These are phyloP conservation scores for Truncatella angustata DNA, from an alignment of 2,329 filamentous ascomycete genomes.

Conservation along the genomic window DNA sequence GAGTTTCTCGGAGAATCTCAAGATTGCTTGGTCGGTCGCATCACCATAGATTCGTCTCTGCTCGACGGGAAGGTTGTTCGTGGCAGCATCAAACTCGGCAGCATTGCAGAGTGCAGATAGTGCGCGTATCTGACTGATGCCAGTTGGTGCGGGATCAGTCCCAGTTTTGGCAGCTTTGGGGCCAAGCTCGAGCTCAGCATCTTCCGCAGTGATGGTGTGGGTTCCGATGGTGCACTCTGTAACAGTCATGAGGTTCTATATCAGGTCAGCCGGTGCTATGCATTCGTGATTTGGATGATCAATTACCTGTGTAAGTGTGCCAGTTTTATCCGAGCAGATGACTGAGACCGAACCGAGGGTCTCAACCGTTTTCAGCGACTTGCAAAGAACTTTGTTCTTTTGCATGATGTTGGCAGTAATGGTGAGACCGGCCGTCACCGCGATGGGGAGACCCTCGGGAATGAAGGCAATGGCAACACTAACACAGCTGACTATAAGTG, in stretches of 20 bases:
- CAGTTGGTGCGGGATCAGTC: constrained; percentile 32
- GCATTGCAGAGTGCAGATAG: constrained; percentile 70
- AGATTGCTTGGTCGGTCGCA: constrained; percentile 72
- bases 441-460: constrained; percentile 68
- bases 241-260: constrained; percentile 68
- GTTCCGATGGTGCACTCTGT: constrained; percentile 64
- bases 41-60: constrained; percentile 70
- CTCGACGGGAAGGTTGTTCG: constrained; percentile 54
- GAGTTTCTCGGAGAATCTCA: constrained; percentile 68
- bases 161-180: constrained; percentile 23
- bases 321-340: constrained; percentile 77
- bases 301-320: constrained; percentile 58
- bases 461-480: constrained; percentile 74
- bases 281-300: not conserved
- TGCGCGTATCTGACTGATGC: constrained; percentile 57
- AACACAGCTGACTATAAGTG: constrained; percentile 71
- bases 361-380: constrained; percentile 76
- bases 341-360: constrained; percentile 71
- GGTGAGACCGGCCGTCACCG: constrained; percentile 67
- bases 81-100: constrained; percentile 69
- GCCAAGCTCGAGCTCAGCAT: constrained; percentile 42
- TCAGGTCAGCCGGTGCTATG: not conserved
- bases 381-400: constrained; percentile 75
- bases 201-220: constrained; percentile 47
- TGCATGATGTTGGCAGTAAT: constrained; percentile 77